Conservation (phyloP, 352 stramenopile species). For the Phytophthora cryptogea region DNA sequence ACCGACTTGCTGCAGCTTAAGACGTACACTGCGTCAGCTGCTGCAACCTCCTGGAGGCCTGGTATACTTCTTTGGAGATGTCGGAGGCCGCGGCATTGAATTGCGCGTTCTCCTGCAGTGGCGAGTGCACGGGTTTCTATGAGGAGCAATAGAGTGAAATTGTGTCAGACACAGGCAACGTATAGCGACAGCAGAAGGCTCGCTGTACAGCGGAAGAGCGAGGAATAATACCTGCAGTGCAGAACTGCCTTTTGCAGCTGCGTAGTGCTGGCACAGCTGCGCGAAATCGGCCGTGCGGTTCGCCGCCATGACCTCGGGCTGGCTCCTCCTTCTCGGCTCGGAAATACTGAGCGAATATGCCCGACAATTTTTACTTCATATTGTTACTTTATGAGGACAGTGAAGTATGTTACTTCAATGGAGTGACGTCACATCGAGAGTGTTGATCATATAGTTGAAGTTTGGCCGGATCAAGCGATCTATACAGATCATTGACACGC, state of each 20-base stretch:
- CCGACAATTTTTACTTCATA: background rate
- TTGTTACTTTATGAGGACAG: background rate
- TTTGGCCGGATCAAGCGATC: too few relatives aligned
- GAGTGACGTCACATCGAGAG: too few relatives aligned
- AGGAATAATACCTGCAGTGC: constrained; percentile 28
- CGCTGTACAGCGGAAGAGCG: background rate
- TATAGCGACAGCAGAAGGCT: background rate
- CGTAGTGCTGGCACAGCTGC: constrained; percentile 63
- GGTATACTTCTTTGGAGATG: constrained; percentile 84
- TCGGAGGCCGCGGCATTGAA: constrained; percentile 83
- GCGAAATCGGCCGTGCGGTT: constrained; percentile 76
- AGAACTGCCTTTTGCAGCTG: constrained; percentile 36
- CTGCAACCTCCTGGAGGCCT: constrained; percentile 81
- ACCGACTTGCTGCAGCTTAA: background rate
- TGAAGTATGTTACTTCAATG: too few relatives aligned
- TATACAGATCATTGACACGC: too few relatives aligned
- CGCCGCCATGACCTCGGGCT: constrained; percentile 47
- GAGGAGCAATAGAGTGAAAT: background rate
- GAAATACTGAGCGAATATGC: background rate
- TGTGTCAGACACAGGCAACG: constrained; percentile 8
- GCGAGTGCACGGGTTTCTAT: constrained; percentile 50
- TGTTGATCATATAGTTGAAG: too few relatives aligned
- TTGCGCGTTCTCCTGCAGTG: constrained; percentile 73
- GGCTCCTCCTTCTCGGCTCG: constrained; percentile 4
- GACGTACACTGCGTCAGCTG: constrained; percentile 75